A percentile compares a stretch with the other conserved stretches of the same genome.
Conservation (phyloP, 2,329 filamentous ascomycete species). For the Botryosphaeria agaves region DNA sequence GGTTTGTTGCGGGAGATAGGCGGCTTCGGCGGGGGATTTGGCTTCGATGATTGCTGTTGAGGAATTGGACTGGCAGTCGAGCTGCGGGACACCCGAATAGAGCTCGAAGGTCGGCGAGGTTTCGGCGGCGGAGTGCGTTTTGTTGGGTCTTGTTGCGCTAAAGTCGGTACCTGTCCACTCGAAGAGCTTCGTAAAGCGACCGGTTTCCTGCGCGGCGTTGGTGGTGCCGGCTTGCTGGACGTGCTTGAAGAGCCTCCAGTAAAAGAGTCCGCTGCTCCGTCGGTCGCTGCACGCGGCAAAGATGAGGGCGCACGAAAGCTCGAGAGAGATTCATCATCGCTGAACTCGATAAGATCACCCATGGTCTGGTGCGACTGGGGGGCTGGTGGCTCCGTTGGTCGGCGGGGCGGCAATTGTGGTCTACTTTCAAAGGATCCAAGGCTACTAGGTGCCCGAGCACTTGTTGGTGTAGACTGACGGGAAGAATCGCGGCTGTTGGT, state of each 20-base stretch:
- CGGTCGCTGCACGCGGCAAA: no score
- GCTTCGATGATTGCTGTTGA: conserved; percentile 10
- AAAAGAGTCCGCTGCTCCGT: no score
- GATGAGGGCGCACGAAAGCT: background rate
- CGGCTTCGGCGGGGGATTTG: conserved; percentile 17
- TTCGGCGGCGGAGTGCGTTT: conserved; percentile 15
- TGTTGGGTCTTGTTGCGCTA: conserved; percentile 5
- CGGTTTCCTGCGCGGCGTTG: conserved; percentile 18
- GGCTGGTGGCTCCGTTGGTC: conserved; percentile 9
- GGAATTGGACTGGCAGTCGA: conserved; percentile 2
- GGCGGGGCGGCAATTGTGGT: conserved; percentile 19
- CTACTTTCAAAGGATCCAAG: conserved; percentile 7
- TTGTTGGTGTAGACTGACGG: no score
- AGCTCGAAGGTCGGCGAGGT: conserved; percentile 17
- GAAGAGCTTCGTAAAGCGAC: conserved; percentile 21
- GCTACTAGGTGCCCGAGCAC: no score
- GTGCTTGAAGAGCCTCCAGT: no score
- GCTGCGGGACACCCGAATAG: conserved; percentile 6
- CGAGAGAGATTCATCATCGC: conserved; percentile 17
- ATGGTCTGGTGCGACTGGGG: conserved; percentile 9
- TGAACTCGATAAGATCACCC: conserved; percentile 28
- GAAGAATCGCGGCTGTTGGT: conserved; percentile 15
- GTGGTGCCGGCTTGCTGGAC: no score
- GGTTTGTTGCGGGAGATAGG: conserved; percentile 13
- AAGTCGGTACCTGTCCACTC: conserved; percentile 8